Evolutionary conservation across 257 asterid genomes (phyloP).

Genomic region (Fraxinus americana): DNA sequence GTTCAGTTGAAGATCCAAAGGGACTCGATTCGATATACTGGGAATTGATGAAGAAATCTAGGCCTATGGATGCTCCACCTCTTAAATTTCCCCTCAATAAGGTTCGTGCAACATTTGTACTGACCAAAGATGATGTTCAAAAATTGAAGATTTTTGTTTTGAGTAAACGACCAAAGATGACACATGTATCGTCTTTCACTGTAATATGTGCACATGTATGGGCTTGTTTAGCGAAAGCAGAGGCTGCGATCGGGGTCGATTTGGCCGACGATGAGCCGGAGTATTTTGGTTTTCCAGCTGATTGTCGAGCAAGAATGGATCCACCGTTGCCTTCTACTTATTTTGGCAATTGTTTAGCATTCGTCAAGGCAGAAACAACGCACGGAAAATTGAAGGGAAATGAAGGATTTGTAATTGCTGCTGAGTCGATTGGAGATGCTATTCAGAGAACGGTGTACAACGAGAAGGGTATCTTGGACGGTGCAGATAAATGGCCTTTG

Average conservation of each 20-base stretch:
- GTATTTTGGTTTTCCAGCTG: slow-evolving; percentile 20
- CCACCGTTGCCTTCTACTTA: slow-evolving; percentile 40
- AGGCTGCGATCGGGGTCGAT: not conserved
- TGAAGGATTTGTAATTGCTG: slow-evolving; percentile 31
- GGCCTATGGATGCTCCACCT: slow-evolving; percentile 9
- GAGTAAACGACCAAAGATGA: not conserved
- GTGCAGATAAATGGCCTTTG: slow-evolving; percentile 24
- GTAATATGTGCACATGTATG: slow-evolving; percentile 39
- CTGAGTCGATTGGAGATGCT: slow-evolving; percentile 26
- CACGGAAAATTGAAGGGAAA: slow-evolving; percentile 22
- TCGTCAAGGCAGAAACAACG: slow-evolving; percentile 3
- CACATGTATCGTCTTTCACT: slow-evolving; percentile 36
- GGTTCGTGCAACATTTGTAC: slow-evolving; percentile 36
- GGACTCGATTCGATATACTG: slow-evolving; percentile 17
- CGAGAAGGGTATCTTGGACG: slow-evolving; percentile 26
- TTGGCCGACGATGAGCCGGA: slow-evolving; percentile 14
- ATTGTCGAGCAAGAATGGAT: slow-evolving; percentile 30
- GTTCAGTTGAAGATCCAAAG: slow-evolving; percentile 26
- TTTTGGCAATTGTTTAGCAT: slow-evolving; percentile 42
- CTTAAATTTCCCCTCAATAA: slow-evolving; percentile 9
- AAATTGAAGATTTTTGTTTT: slow-evolving; percentile 29
- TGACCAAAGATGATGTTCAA: slow-evolving; percentile 21
- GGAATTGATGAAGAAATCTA: slow-evolving; percentile 1
- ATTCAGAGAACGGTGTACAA: slow-evolving; percentile 19
- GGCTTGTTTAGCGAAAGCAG: slow-evolving; percentile 35